Percentiles rank a stretch among this genome's conserved stretches.
phyloP scores from a whole-genome alignment of 2,329 filamentous ascomycete genomes.

The Alternaria sp. region DNA sequence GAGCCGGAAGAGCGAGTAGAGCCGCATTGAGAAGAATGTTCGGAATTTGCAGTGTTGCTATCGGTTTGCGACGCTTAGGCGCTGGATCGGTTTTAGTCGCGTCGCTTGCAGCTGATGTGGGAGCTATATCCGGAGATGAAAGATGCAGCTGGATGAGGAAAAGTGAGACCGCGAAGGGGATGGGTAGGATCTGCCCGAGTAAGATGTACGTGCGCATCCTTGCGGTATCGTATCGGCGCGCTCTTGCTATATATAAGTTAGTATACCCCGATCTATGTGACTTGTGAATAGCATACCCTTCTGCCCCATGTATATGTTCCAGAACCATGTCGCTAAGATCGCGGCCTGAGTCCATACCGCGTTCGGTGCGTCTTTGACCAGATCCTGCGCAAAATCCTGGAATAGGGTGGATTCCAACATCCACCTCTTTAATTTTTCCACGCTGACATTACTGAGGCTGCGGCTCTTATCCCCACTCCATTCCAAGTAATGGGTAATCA shows the following conservation, averaged over 20 bases:
- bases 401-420: slow-evolving; percentile 42
- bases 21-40: slow-evolving; percentile 38
- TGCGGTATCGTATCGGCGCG: slow-evolving; percentile 16
- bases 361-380: slow-evolving; percentile 36
- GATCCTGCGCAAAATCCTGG: slow-evolving; percentile 39
- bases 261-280: background rate
- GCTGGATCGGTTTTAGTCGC: background rate
- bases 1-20: slow-evolving; percentile 32
- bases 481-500: slow-evolving; percentile 33
- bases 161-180: slow-evolving; percentile 36
- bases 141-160: slow-evolving; percentile 43
- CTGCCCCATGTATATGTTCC: slow-evolving; percentile 40
- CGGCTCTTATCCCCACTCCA: slow-evolving; percentile 27
- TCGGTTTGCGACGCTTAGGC: slow-evolving; percentile 16
- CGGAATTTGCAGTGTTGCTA: slow-evolving; percentile 32
- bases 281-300: slow-evolving; percentile 28
- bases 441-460: background rate
- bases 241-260: slow-evolving; percentile 23
- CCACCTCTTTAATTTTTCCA: slow-evolving; percentile 31
- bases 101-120: background rate
- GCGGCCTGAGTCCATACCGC: slow-evolving; percentile 38
- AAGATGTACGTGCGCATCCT: slow-evolving; percentile 36
- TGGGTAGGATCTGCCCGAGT: slow-evolving; percentile 42
- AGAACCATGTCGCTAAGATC: slow-evolving; percentile 41
- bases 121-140: slow-evolving; percentile 22